Conservation (phyloP, 2,329 filamentous ascomycete genomes). For the Fusarium burgessii region DNA sequence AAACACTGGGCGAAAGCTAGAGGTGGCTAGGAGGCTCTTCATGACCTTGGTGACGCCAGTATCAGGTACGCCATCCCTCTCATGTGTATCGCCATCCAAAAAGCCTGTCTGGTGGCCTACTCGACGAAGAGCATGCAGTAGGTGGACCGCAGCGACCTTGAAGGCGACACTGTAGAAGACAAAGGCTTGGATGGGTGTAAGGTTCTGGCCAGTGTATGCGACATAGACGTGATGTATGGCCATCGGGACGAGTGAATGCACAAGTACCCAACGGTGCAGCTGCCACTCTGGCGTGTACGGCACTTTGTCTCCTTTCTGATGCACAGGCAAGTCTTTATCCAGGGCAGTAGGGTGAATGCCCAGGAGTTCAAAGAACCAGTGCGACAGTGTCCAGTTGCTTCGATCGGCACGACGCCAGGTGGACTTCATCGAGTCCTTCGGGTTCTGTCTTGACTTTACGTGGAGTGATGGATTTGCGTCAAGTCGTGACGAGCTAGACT, state of each 20-base stretch:
- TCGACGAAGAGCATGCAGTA: neutral
- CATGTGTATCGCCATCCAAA: neutral
- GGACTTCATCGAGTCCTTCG: conserved; percentile 7
- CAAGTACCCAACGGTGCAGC: neutral
- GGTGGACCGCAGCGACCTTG: neutral
- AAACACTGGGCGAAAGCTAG: neutral
- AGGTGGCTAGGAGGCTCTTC: neutral
- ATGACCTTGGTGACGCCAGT: neutral
- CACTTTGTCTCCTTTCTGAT: neutral
- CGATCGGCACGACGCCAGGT: neutral
- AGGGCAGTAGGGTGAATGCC: neutral
- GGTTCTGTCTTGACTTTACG: neutral
- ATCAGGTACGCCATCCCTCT: neutral
- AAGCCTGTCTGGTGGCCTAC: neutral
- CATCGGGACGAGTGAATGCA: neutral
- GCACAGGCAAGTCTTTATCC: neutral
- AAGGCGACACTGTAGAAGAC: neutral
- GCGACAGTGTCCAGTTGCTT: neutral
- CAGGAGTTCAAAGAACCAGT: neutral
- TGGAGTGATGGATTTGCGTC: neutral
- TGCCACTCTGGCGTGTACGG: neutral
- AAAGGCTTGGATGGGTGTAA: neutral
- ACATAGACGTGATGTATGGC: neutral
- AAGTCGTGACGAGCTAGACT: neutral
- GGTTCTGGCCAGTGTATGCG: neutral